Evolutionary conservation across 345 rosid species (phyloP).

Genomic region (Cardamine occulta): DNA sequence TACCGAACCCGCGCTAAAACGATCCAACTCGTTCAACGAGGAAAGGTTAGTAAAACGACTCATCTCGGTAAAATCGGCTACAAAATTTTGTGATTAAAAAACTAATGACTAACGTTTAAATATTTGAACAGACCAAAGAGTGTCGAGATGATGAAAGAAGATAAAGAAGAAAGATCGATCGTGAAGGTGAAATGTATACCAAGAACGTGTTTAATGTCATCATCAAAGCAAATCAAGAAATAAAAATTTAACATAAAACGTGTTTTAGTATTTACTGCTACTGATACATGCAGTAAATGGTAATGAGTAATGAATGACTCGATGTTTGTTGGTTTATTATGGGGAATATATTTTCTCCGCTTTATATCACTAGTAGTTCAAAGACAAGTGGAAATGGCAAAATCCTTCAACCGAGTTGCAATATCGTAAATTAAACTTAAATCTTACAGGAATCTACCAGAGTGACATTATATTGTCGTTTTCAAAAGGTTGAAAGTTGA

Average conservation of each 20-base stretch:
- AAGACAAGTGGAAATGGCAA: slow-evolving; percentile 11
- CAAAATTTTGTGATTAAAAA: neutral
- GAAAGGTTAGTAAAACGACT: slow-evolving; percentile 52
- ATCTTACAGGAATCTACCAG: neutral
- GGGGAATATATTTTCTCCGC: neutral
- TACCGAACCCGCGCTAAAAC: slow-evolving; percentile 52
- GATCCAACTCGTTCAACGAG: slow-evolving; percentile 84
- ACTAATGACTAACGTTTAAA: neutral
- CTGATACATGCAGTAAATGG: neutral
- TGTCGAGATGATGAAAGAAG: slow-evolving; percentile 27
- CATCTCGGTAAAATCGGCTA: neutral
- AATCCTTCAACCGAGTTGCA: neutral
- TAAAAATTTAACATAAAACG: neutral
- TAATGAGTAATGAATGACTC: neutral
- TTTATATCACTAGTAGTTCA: neutral
- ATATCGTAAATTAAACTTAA: neutral
- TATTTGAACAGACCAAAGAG: slow-evolving; percentile 45
- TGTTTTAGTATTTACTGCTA: slow-evolving; percentile 2
- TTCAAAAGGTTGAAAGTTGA: neutral
- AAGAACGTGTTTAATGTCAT: slow-evolving; percentile 46
- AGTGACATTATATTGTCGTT: slow-evolving; percentile 5
- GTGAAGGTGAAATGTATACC: slow-evolving; percentile 77
- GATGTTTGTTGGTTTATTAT: slow-evolving; percentile 8
- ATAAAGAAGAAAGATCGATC: slow-evolving; percentile 46
- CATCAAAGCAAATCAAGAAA: slow-evolving; percentile 52